A percentile compares a stretch with the other conserved stretches of the same genome.
Conservation (phyloP, 1,284 basidiomycete species). For the Leccinum holopus region DNA sequence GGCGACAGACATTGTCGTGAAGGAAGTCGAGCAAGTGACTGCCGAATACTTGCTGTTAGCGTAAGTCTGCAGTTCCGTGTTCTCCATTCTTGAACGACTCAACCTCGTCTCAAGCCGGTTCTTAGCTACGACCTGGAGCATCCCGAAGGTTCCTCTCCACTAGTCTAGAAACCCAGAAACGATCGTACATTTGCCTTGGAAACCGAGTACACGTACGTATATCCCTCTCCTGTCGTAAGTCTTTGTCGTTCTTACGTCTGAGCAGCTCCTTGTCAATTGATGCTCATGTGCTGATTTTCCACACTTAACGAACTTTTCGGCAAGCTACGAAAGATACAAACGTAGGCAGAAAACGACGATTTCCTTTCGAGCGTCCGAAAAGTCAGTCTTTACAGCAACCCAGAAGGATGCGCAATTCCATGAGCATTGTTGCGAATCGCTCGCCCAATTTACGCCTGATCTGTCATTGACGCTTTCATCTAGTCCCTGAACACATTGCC, state of each 20-base stretch:
- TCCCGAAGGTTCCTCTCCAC: conserved; percentile 64
- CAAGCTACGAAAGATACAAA: conserved; percentile 90
- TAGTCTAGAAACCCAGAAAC: conserved; percentile 70
- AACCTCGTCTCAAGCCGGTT: no score
- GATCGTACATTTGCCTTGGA: conserved; percentile 76
- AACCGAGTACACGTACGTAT: conserved; percentile 65
- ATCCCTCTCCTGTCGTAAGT: background rate
- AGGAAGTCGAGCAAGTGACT: no score
- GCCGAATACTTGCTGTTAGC: no score
- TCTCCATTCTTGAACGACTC: no score
- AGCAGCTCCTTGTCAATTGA: conserved; percentile 42
- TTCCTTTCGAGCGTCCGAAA: conserved; percentile 56
- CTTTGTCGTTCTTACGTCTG: conserved; percentile 15
- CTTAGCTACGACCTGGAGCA: no score
- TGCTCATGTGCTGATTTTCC: conserved; percentile 14
- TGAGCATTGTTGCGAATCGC: conserved; percentile 82
- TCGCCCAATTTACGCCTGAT: conserved; percentile 44
- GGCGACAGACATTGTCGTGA: no score
- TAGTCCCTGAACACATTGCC: conserved; percentile 64
- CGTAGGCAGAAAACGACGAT: conserved; percentile 85
- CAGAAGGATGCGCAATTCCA: conserved; percentile 89
- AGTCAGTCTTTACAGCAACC: conserved; percentile 72
- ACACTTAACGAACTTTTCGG: conserved; percentile 78
- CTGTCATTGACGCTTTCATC: conserved; percentile 6
- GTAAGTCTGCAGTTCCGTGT: no score